Base-by-base conservation (phyloP, 495 filamentous ascomycete species). In the Penicillium samsonianum region DNA sequence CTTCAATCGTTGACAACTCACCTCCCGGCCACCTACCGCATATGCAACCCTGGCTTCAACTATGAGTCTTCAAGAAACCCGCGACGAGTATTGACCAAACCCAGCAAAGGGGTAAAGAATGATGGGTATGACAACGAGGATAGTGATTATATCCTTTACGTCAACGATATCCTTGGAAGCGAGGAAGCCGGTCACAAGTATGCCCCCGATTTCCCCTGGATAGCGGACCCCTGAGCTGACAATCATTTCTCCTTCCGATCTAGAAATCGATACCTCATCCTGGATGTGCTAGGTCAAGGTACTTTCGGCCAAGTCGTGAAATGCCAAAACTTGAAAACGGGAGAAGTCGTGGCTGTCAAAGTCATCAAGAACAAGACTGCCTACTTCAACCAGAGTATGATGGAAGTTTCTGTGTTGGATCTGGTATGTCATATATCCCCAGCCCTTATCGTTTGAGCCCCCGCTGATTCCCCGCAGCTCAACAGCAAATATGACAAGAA, bases 361-460 rank as follows among this genome's bases (percentile, higher is more conserved):
- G 95, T 98, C 28, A 93, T 99, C 76, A 99, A 99, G 73, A 99
- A 99, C 71, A 86, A 95, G 70, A 98, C 94, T 0, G 95, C 95
- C 17, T 99, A 99, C 67, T 99, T 99, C 79, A 99, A 99, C 67
- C 95, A 99, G 73, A 99, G 95, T 71, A 99, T 99, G 95, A 99
- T 99, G 95, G 95, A 99, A 65, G 95, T 99, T 26, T 99, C 95
- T 8, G 95, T 99, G 8, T 78, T 99, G 28, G 95, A 99, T 72
- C 69, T 99, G 80, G 92, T 97, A 82, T 57, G 86, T 46, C 17
- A 37, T 17, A 23, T 16, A 4, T 14, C 37, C 5, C 1, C 12
- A 17, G 7, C 37, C 16, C 22, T 37, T 31, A 33, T 48, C 23
- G 35, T 35, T 45, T 14, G 47, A 16, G 10, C 44, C 16, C 42